Evolutionary conservation across 495 filamentous ascomycete genomes (phyloP), one percentile per base, ranked within the genome.

Genomic region (Bathelium albidoporum): DNA sequence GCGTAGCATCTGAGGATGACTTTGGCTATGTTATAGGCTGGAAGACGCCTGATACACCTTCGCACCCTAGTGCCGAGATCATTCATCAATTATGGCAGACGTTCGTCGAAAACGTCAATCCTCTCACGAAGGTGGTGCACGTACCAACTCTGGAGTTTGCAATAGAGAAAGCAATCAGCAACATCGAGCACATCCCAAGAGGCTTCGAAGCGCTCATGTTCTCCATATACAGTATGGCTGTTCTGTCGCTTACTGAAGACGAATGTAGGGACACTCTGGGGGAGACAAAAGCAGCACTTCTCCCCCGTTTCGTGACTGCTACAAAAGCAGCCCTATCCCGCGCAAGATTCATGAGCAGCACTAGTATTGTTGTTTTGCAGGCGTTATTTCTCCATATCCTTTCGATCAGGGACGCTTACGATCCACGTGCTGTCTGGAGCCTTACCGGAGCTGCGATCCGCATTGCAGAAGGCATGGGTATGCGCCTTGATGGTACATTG

Each of bases 381-480:
- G 66, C 69, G 10, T 67, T 61, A 52, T 45, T 65, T 1, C 52
- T 71, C 18, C 67, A 67, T 52, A 41, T 71, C 43, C 44, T 71
- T 20, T 62, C 68, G 9, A 58, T 67, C 11, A 44, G 68, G n/a
- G 62, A 44, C 18, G n/a, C 16, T 16, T 59, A 65, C 36, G 68
- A 69, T 36, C 63, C 63, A n/a, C 69, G 66, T 29, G 43, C 62
- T 24, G 65, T 68, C 29, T 71, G 69, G 69, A 65, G 64, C 26
- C 49, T 69, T 2, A 71, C 67, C 16, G 67, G 67, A n/a, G 39
- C 67, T 29, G 66, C 61, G 16, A 61, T 65, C 24, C 64, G 69
- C 0, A 60, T 71, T n/a, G 69, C 64, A 14, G 62, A 69, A 44
- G 53, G 60, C 2, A 61, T 71, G 14, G 69, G 67, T 22, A 43